Percentiles rank a stretch among this genome's conserved stretches.
Evolutionary conservation across 2,329 filamentous ascomycete species (phyloP).

Genomic region (Thelonectria rubi): DNA sequence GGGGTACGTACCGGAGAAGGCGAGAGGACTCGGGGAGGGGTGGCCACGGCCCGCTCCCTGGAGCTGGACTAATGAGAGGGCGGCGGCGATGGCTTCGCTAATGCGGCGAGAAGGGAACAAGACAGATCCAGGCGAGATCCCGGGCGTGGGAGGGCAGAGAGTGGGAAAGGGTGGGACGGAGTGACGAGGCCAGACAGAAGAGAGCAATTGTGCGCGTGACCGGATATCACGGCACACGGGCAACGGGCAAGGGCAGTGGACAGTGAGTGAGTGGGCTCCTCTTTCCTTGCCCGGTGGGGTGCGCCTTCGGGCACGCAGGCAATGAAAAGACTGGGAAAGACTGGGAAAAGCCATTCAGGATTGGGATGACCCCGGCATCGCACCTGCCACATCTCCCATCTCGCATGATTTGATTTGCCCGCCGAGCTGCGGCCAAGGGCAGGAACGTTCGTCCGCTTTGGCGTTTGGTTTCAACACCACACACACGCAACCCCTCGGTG

Average conservation of each 20-base stretch:
- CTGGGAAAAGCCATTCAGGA: neutral
- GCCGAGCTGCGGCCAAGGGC: neutral
- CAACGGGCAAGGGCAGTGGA: too few species aligned
- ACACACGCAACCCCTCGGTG: conserved; percentile 25
- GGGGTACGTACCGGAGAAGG: neutral
- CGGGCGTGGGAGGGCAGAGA: conserved; percentile 11
- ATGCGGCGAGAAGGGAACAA: conserved; percentile 29
- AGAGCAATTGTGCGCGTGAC: conserved; percentile 30
- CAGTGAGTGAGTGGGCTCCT: too few species aligned
- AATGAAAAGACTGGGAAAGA: neutral
- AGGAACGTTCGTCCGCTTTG: neutral
- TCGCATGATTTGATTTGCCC: neutral
- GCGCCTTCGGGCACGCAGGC: too few species aligned
- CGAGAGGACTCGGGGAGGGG: neutral
- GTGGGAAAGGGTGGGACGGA: conserved; percentile 5
- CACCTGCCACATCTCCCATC: neutral
- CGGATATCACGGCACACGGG: conserved; percentile 41
- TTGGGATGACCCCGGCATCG: neutral
- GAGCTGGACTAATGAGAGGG: neutral
- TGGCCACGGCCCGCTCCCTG: neutral
- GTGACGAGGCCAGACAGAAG: conserved; percentile 14
- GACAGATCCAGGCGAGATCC: conserved; percentile 42
- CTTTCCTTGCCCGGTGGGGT: too few species aligned
- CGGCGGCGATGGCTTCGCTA: conserved; percentile 4
- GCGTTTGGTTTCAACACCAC: neutral